Conservation (phyloP, 2,329 filamentous ascomycete species). For the Trichothecium roseum region DNA sequence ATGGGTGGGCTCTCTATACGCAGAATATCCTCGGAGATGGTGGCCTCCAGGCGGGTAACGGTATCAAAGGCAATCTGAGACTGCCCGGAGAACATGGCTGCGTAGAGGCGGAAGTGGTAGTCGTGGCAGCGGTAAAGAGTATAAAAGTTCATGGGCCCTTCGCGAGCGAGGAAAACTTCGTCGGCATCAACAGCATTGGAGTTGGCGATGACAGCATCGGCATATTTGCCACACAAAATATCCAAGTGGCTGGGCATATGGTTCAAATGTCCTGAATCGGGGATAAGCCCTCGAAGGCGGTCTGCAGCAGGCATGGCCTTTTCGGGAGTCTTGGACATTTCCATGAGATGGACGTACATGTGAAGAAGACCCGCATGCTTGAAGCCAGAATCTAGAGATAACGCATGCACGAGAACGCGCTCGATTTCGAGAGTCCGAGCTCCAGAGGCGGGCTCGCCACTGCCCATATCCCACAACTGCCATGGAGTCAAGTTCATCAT, state of each 20-base stretch:
- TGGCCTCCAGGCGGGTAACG: constrained; percentile 45
- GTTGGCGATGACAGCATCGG: constrained; percentile 56
- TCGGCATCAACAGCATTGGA: constrained; percentile 56
- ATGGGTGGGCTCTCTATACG: constrained; percentile 58
- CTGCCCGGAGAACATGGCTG: constrained; percentile 67
- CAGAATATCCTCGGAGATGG: constrained; percentile 53
- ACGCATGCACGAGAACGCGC: constrained; percentile 6
- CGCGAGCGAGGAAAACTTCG: constrained; percentile 49
- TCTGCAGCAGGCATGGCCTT: constrained; percentile 50
- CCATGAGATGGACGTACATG: constrained; percentile 68
- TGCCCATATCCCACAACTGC: constrained; percentile 26
- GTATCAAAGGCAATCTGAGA: constrained; percentile 52
- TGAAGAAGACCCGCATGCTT: constrained; percentile 63
- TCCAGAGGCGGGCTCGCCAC: constrained; percentile 8
- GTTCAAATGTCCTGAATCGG: constrained; percentile 59
- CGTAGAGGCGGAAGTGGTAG: constrained; percentile 66
- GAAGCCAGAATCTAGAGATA: constrained; percentile 15
- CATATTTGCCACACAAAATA: constrained; percentile 62
- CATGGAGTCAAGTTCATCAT: constrained; percentile 39
- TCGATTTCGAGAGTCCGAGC: constrained; percentile 11
- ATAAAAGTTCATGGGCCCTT: constrained; percentile 62
- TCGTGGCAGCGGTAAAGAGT: constrained; percentile 66
- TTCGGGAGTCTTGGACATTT: constrained; percentile 62
- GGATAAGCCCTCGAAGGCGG: constrained; percentile 51
- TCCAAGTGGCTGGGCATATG: constrained; percentile 76